These are phyloP conservation scores for Arachis monticola DNA, from an alignment of 331 rosid species.

Conservation along the genomic window DNA sequence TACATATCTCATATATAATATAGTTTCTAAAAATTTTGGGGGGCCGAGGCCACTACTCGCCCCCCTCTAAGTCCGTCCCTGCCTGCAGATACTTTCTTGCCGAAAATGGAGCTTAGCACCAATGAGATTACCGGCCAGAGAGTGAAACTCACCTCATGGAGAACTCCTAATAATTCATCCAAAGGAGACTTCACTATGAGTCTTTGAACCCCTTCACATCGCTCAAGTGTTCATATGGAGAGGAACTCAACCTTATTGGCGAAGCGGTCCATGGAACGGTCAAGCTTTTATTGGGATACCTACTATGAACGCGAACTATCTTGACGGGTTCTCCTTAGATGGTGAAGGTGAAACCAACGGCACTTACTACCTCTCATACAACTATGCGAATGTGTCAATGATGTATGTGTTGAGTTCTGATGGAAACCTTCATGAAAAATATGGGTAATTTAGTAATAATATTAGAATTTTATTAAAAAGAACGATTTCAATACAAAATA, in stretches of 20 bases:
- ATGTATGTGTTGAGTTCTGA: background rate
- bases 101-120: constrained; percentile 8
- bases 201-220: background rate
- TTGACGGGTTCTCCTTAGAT: background rate
- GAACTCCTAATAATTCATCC: constrained; percentile 42
- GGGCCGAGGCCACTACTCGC: too few relatives aligned
- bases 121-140: constrained; percentile 15
- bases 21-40: too few relatives aligned
- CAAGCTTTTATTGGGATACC: constrained; percentile 9
- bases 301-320: background rate
- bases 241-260: constrained; percentile 27
- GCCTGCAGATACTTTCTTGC: constrained; percentile 38
- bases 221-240: constrained; percentile 28
- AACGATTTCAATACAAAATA: too few relatives aligned
- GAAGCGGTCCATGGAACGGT: constrained; percentile 52
- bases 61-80: too few relatives aligned
- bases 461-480: too few relatives aligned
- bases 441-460: constrained; percentile 32
- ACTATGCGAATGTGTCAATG: background rate
- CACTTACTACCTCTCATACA: background rate
- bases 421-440: background rate
- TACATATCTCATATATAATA: too few relatives aligned
- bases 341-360: background rate
- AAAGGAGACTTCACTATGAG: constrained; percentile 4
- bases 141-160: constrained; percentile 36